Base-by-base conservation (phyloP, 257 asterid genomes). In the Solanum pennellii region DNA sequence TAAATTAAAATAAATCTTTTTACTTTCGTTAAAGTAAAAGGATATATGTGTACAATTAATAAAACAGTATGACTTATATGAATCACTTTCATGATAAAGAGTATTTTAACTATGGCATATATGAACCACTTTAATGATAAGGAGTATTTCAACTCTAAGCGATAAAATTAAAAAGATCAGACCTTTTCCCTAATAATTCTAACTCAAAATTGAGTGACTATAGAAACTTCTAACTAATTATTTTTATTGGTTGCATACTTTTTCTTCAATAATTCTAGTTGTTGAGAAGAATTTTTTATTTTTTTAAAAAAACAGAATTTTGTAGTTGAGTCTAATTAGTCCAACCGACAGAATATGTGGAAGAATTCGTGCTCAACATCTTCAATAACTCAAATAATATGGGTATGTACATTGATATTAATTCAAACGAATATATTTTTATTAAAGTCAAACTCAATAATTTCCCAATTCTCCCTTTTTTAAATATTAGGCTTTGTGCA, bases 11-110 rank as follows among this genome's bases (percentile, higher is more conserved):
- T 1, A 3, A 35, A 4, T 1, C 1, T 4, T 4, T 35, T 35
- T 0, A 5, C 37, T 35, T 35, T 35, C 6, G 1, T 35, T 35
- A 35, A 1, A 35, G 0, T 0, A 35, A 35, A 5, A 35, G 1
- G 37, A 4, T 35, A 35, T 5, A 35, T 5, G 37, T 35, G 37
- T 1, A 5, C 1, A 5, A 35, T 35, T 35, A 1, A 0, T 35
- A 35, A 4, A 35, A 35, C 7, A 35, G 6, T 35, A 35, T 4
- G 6, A 5, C 6, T 4, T 35, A 35, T 4, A 35, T 35, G 37
- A 35, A 35, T 4, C 37, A 35, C 37, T 4, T 33, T 33, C 3
- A 33, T 33, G 3, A 31, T 3, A 31, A 31, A 31, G 33, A 31
- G 33, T 31, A 31, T 31, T 31, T 31, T n/a, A n/a, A n/a, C n/a